phyloP scores from a whole-genome alignment of 1,284 basidiomycete genomes.

The Trametes versicolor region DNA sequence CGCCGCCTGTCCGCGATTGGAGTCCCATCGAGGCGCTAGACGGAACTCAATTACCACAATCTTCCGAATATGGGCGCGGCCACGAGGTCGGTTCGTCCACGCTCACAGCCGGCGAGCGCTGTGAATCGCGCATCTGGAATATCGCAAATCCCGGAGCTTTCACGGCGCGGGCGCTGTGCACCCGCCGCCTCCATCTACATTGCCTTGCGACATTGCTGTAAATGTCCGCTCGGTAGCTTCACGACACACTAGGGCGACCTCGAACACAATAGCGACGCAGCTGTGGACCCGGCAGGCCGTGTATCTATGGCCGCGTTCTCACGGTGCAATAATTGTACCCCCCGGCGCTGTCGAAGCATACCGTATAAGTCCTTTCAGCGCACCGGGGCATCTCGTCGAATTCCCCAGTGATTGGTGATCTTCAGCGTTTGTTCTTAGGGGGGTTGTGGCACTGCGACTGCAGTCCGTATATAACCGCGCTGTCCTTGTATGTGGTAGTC shows the following conservation, averaged over 20 bases:
- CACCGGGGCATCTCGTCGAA: slow-evolving; percentile 8
- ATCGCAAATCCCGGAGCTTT: slow-evolving; percentile 26
- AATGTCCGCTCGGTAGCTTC: not conserved
- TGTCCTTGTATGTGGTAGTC: slow-evolving; percentile 13
- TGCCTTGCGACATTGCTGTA: slow-evolving; percentile 1
- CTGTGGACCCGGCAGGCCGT: not conserved
- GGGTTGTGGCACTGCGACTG: slow-evolving; percentile 29
- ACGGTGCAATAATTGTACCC: slow-evolving; percentile 10
- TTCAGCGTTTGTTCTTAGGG: slow-evolving; percentile 27
- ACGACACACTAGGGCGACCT: not conserved
- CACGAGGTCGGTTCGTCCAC: slow-evolving; percentile 22
- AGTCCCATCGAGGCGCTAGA: slow-evolving; percentile 1
- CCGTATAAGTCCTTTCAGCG: not conserved
- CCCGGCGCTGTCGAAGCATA: slow-evolving; percentile 12
- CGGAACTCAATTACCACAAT: slow-evolving; percentile 5
- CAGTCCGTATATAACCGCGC: slow-evolving; percentile 30
- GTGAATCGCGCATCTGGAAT: slow-evolving; percentile 24
- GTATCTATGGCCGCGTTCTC: slow-evolving; percentile 7
- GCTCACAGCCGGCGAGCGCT: slow-evolving; percentile 31
- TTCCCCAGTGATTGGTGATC: slow-evolving; percentile 26
- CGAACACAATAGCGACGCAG: not conserved
- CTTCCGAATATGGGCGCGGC: slow-evolving; percentile 17
- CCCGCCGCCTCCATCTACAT: not conserved
- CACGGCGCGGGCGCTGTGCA: slow-evolving; percentile 4
- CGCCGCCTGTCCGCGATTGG: slow-evolving; percentile 6